phyloP scores from a whole-genome alignment of 2,329 filamentous ascomycete species.

The Beauveria asiatica region DNA sequence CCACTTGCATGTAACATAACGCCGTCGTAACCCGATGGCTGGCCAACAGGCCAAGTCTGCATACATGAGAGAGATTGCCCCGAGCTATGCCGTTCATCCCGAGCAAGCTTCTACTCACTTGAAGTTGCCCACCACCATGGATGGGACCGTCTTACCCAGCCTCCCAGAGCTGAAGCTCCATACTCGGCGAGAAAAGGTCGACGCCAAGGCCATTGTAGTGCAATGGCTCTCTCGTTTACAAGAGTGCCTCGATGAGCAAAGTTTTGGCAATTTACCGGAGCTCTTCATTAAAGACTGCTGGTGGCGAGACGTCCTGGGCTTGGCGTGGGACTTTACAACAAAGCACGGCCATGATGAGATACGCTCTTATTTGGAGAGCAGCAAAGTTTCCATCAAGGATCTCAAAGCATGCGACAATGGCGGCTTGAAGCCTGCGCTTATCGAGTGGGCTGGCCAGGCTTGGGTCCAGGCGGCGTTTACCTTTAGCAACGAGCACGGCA shows the following conservation, averaged over 20 bases:
- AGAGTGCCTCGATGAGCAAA: neutral
- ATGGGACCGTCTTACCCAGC: conserved; percentile 1
- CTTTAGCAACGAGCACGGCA: neutral
- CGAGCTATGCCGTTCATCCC: too few species aligned
- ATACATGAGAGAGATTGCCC: too few species aligned
- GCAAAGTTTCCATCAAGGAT: neutral
- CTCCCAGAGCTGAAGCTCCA: conserved; percentile 1
- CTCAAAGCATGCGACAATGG: neutral
- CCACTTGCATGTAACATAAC: neutral
- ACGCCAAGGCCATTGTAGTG: neutral
- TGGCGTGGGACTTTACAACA: conserved; percentile 23
- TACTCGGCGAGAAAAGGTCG: neutral
- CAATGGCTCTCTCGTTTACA: neutral
- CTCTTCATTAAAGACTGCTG: conserved; percentile 20
- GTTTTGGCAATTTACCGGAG: conserved; percentile 8
- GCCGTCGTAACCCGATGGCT: neutral
- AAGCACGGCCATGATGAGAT: conserved; percentile 16
- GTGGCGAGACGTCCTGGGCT: conserved; percentile 21
- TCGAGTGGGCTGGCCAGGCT: neutral
- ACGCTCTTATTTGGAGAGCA: conserved; percentile 6
- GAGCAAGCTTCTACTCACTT: too few species aligned
- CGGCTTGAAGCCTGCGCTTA: conserved; percentile 5
- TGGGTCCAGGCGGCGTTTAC: conserved; percentile 9
- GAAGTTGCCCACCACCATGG: neutral
- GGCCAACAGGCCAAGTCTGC: too few species aligned